A percentile compares a stretch with the other conserved stretches of the same genome.
Evolutionary conservation across 768 basidiomycete genomes (phyloP).

Genomic region (Phylloporus sp.): DNA sequence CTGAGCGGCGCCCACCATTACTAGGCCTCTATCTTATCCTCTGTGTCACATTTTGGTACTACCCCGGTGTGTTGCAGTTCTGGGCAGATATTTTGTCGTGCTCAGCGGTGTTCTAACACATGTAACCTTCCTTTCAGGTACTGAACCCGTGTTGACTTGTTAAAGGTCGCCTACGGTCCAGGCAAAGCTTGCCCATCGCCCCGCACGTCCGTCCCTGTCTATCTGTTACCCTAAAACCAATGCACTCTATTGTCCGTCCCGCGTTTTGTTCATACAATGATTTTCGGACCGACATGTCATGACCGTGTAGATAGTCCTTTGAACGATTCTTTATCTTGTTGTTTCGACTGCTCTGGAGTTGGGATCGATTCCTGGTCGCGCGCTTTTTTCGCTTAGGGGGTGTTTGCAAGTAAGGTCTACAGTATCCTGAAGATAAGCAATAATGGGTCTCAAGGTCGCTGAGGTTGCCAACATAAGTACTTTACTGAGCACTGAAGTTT

Average conservation of each 20-base stretch:
- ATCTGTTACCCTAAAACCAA: not conserved
- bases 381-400: no score
- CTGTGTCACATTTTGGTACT: constrained; percentile 49
- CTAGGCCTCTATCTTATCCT: constrained; percentile 51
- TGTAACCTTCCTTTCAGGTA: constrained; percentile 1
- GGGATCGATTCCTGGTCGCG: no score
- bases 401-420: no score
- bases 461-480: no score
- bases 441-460: no score
- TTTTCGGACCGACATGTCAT: not conserved
- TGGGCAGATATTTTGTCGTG: not conserved
- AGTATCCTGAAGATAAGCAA: no score
- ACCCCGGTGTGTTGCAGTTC: constrained; percentile 35
- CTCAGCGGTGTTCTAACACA: constrained; percentile 1
- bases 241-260: not conserved
- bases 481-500: no score
- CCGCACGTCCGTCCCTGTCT: not conserved
- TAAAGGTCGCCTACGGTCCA: not conserved
- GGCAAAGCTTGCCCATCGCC: not conserved
- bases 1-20: not conserved
- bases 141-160: not conserved
- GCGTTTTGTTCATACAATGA: not conserved
- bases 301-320: constrained; percentile 17
- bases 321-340: not conserved
- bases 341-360: no score